phyloP scores from a whole-genome alignment of 768 basidiomycete genomes.

The Hypholoma sublateritium region DNA sequence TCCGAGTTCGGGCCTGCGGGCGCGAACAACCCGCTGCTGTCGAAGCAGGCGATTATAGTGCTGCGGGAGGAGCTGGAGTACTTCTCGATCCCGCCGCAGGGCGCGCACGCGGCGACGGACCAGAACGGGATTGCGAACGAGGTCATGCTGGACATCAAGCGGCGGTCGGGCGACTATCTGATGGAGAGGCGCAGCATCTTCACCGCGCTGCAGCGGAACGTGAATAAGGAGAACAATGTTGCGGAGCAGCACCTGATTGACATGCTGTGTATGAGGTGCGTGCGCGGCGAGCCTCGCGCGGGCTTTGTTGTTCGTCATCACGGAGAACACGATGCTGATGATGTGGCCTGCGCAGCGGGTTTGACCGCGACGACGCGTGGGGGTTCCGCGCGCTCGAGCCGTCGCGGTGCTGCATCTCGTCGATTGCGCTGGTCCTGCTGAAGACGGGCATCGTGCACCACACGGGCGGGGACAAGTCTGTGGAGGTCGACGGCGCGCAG shows the following conservation, averaged over 20 bases:
- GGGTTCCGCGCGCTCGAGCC: conserved; percentile 96
- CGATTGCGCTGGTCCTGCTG: conserved; percentile 94
- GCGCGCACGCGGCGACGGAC: conserved; percentile 62
- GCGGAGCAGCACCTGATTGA: conserved; percentile 99
- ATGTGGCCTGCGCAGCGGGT: conserved; percentile 61
- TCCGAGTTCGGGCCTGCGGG: conserved; percentile 63
- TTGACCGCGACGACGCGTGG: conserved; percentile 97
- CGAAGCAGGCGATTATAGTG: conserved; percentile 98
- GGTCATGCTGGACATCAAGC: conserved; percentile 76
- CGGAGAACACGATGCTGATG: conserved; percentile 7
- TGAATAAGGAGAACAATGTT: conserved; percentile 98
- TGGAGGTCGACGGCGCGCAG: conserved; percentile 86
- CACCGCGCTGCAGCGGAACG: conserved; percentile 96
- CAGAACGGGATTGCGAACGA: conserved; percentile 80
- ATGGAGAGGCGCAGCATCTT: conserved; percentile 93
- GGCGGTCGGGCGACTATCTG: conserved; percentile 82
- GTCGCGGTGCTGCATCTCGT: conserved; percentile 95
- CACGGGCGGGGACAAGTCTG: conserved; percentile 62
- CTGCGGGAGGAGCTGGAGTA: conserved; percentile 98
- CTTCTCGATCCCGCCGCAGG: conserved; percentile 89
- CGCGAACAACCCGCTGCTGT: conserved; percentile 87
- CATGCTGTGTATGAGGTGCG: conserved; percentile 99
- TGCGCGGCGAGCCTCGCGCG: conserved; percentile 3
- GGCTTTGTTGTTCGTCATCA: not conserved
- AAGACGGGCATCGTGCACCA: conserved; percentile 94